Evolutionary conservation across 2,329 filamentous ascomycete species (phyloP), one percentile per base, ranked within the genome.

Genomic region (Xylariaceae sp.): DNA sequence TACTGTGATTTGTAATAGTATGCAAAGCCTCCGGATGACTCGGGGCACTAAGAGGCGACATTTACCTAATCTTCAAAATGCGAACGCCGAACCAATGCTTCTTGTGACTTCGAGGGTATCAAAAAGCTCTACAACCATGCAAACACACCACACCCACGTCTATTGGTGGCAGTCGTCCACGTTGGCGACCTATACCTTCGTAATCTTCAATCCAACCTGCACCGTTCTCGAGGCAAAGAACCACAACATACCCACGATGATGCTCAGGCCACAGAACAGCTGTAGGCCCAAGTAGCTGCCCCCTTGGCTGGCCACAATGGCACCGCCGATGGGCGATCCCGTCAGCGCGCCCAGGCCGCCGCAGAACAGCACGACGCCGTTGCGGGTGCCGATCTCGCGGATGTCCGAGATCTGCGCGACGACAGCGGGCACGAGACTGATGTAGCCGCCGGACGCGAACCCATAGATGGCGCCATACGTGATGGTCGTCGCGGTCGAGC

Each of bases 371-470:
- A 79, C 71, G 0, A 76, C 73, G 1, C 87, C 87, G 2, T 74
- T 80, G 4, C 85, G 71, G 2, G 82, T 74, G 12, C 86, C 87
- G 26, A 89, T 81, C 58, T 87, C 73, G 16, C 77, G 69, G 29
- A 87, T 74, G 34, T 86, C 81, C 2, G 78, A 81, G 47, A 89
- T 84, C 54, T 89, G 83, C 2, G 82, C 83, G 17, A 89, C 68
- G 12, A 85, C 66, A 0, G 82, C 74, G 0, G 85, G 81, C 0
- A 69, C 64, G 13, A 87, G 62, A 2, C 74, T 74, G 37, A 85
- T 74, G 51, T 79, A 83, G 3, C 76, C 76, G 11, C 83, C 83
- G 1, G 77, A 81, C 11, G 70, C 69, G 59, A 87, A 84, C 4
- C 83, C 83, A 49, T 81, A 87, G 1, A 85, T 54, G 3, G 72